phyloP scores from a whole-genome alignment of 2,329 filamentous ascomycete species.

The Berkeleyomyces rouxiae region DNA sequence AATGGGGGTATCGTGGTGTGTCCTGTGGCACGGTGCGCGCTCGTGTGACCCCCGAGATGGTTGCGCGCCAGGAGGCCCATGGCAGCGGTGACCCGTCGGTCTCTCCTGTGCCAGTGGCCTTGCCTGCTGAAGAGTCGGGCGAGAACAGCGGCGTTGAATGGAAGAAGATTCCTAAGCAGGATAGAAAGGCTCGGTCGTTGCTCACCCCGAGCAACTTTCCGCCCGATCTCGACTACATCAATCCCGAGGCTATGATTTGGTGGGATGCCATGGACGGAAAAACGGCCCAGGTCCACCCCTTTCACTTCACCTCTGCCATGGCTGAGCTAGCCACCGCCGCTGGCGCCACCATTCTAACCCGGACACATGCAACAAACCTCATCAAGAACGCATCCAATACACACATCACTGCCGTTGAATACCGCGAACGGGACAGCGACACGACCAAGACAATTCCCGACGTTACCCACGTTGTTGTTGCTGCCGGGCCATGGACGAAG shows the following conservation, averaged over 20 bases:
- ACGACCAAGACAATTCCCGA: constrained; percentile 23
- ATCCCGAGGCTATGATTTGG: constrained; percentile 42
- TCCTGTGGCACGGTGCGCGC: constrained; percentile 47
- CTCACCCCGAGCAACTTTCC: constrained; percentile 49
- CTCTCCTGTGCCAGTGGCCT: neutral
- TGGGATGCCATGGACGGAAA: constrained; percentile 75
- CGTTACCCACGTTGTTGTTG: constrained; percentile 38
- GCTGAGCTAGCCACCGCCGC: constrained; percentile 55
- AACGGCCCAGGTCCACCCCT: constrained; percentile 88
- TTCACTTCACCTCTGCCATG: constrained; percentile 75
- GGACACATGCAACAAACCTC: constrained; percentile 45
- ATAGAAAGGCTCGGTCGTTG: constrained; percentile 29
- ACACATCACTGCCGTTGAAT: constrained; percentile 44
- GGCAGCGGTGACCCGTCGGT: neutral
- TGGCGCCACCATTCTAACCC: constrained; percentile 50
- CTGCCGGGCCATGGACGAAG: constrained; percentile 48
- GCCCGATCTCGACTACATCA: constrained; percentile 69
- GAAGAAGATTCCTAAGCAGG: constrained; percentile 46
- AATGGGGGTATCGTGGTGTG: constrained; percentile 76
- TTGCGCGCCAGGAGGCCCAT: constrained; percentile 17
- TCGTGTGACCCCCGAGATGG: constrained; percentile 22
- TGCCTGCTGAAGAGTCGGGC: constrained; percentile 10
- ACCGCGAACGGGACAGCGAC: constrained; percentile 31
- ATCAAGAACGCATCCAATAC: constrained; percentile 19
- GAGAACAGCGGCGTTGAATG: constrained; percentile 21